Conservation (phyloP, 116 monocot species). For the Phalaenopsis hybrid region DNA sequence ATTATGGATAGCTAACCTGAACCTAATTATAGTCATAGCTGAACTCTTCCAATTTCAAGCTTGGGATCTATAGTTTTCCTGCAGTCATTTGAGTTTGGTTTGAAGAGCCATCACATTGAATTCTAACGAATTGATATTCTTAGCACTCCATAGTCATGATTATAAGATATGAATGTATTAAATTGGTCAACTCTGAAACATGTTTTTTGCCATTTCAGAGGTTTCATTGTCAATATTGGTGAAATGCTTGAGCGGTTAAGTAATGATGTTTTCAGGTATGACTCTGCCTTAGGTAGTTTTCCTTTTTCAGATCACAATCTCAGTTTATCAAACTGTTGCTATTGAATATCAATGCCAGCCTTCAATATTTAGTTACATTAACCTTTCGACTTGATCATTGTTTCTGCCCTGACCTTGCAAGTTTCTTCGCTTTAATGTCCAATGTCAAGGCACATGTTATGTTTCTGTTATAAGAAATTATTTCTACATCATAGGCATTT, state of each 20-base stretch:
- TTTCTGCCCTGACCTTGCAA: neutral
- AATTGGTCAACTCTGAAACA: no score
- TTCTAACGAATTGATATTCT: no score
- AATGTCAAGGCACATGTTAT: neutral
- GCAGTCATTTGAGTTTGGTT: no score
- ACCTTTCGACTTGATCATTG: neutral
- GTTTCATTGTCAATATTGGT: constrained; percentile 65
- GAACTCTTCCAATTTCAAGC: no score
- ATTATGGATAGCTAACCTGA: no score
- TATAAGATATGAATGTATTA: no score
- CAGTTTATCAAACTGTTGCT: neutral
- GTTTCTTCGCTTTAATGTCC: neutral
- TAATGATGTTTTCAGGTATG: constrained; percentile 57
- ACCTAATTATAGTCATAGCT: no score
- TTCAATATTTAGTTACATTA: neutral
- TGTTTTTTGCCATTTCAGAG: constrained; percentile 22
- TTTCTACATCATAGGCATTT: neutral
- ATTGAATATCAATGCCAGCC: neutral
- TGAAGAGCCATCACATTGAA: no score
- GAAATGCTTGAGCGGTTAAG: constrained; percentile 79
- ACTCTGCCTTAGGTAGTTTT: neutral
- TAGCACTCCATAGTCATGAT: no score
- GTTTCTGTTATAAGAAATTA: neutral
- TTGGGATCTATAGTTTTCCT: no score
- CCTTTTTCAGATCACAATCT: neutral